Evolutionary conservation across 352 stramenopile species (phyloP), one percentile per base, ranked within the genome.

Genomic region (Phytophthora sp.): DNA sequence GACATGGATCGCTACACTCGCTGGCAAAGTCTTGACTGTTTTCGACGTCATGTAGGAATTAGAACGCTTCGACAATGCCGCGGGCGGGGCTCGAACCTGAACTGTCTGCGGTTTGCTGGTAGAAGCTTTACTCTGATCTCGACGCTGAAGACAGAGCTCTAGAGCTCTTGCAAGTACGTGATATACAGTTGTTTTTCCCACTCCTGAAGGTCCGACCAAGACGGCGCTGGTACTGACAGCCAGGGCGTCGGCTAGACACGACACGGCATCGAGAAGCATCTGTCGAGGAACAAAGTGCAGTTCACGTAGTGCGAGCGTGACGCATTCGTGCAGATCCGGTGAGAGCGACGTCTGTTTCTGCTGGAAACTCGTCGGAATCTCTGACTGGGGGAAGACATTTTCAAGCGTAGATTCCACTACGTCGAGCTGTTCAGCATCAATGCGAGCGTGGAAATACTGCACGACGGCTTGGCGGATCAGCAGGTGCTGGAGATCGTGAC

Each of bases 111-210:
- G 5, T 27, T 59, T 41, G 21, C 1, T 61, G n/a, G 30, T 12
- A 13, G 36, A 9, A 18, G 23, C 15, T 15, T 6, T 33, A 20
- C 21, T 12, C 46, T 63, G 29, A 8, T 55, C 18, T 5, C 15
- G 33, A 35, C 30, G 38, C 7, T 63, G 60, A 12, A 47, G n/a
- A 55, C 13, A 60, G 6, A 80, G 15, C 3, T 68, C 57, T 1
- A 83, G 26, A 13, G 74, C 60, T 24, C 38, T 74, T 15, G 74
- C 72, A 1, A 83, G 57, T 0, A 85, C 59, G 27, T 66, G 59
- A 23, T 85, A 83, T 9, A 58, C 13, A 7, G 77, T 68, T 0
- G 77, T 71, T 41, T 86, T 86, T 4, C 77, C 77, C 9, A 70
- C 65, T n/a, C 74, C 77, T 1, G 60, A 60, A 4, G 52, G 12